These are phyloP conservation scores for Paramecium caudatum DNA, from an alignment of 73 alveolate genomes.

Conservation along the genomic window DNA sequence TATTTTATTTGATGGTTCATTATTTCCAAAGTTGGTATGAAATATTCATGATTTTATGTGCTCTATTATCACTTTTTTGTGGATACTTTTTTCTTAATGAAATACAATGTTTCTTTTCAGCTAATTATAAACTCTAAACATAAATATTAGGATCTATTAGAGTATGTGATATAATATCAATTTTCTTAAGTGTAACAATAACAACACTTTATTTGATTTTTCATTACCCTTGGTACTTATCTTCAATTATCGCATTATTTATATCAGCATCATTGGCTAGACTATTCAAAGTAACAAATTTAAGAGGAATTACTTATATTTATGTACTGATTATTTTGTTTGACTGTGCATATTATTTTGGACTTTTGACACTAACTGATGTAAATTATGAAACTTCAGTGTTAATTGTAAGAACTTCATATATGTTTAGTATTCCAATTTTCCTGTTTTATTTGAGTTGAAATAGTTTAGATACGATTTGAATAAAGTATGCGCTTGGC, in stretches of 20 bases:
- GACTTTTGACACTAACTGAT: not conserved
- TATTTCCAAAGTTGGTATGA: not conserved
- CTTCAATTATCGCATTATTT: not conserved
- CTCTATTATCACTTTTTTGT: not conserved
- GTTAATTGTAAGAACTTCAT: too few species aligned
- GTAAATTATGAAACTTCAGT: not conserved
- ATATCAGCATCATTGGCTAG: conserved; percentile 6
- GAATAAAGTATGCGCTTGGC: conserved; percentile 44
- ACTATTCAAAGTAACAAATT: conserved; percentile 14
- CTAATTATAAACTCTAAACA: not conserved
- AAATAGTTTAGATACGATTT: not conserved
- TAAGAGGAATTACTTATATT: not conserved
- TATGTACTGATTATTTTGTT: not conserved
- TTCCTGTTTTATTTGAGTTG: not conserved
- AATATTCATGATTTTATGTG: not conserved
- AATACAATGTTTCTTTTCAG: not conserved
- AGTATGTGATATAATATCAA: conserved; percentile 3
- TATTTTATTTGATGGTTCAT: conserved; percentile 7
- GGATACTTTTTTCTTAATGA: conserved; percentile 5
- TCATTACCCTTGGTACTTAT: not conserved
- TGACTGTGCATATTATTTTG: not conserved
- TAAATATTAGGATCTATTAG: not conserved
- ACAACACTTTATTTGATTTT: not conserved
- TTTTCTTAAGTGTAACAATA: not conserved
- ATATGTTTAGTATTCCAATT: conserved; percentile 2